These are phyloP conservation scores for Silene vulgaris DNA, from an alignment of 179 eudicot species.

Conservation along the genomic window DNA sequence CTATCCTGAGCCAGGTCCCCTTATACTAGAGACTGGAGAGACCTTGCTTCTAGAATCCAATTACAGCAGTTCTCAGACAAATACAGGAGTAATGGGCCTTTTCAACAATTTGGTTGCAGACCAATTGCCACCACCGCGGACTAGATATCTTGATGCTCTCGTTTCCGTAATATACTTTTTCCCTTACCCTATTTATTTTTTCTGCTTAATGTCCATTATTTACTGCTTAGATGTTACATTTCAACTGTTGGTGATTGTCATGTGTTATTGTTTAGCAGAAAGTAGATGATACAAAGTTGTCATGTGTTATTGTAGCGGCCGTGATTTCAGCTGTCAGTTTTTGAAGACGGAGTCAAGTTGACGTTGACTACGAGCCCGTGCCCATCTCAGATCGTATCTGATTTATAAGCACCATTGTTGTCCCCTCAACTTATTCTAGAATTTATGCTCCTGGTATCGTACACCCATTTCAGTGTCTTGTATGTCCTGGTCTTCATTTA, in stretches of 20 bases:
- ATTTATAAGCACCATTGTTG: no score
- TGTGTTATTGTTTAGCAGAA: neutral
- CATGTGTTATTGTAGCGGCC: slow-evolving; percentile 24
- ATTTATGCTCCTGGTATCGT: no score
- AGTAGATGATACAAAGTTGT: slow-evolving; percentile 1
- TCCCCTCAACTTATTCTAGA: no score
- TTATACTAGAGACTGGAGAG: slow-evolving; percentile 58
- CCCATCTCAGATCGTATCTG: slow-evolving; percentile 9
- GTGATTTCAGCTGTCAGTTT: slow-evolving; percentile 21
- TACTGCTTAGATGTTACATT: neutral
- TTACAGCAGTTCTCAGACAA: slow-evolving; percentile 49
- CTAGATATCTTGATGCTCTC: slow-evolving; percentile 11
- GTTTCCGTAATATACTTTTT: slow-evolving; percentile 5
- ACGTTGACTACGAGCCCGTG: slow-evolving; percentile 37
- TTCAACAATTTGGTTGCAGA: slow-evolving; percentile 69
- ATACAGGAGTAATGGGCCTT: slow-evolving; percentile 86
- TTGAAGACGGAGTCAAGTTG: slow-evolving; percentile 25
- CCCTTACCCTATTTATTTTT: neutral
- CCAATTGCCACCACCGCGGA: slow-evolving; percentile 26
- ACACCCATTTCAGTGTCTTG: no score
- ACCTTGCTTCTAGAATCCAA: slow-evolving; percentile 55
- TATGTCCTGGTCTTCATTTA: no score
- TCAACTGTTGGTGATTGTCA: neutral
- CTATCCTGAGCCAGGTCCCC: slow-evolving; percentile 65
- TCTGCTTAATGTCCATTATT: neutral